Evolutionary conservation across 2,329 filamentous ascomycete genomes (phyloP).

Genomic region (Colletotrichum melonis): DNA sequence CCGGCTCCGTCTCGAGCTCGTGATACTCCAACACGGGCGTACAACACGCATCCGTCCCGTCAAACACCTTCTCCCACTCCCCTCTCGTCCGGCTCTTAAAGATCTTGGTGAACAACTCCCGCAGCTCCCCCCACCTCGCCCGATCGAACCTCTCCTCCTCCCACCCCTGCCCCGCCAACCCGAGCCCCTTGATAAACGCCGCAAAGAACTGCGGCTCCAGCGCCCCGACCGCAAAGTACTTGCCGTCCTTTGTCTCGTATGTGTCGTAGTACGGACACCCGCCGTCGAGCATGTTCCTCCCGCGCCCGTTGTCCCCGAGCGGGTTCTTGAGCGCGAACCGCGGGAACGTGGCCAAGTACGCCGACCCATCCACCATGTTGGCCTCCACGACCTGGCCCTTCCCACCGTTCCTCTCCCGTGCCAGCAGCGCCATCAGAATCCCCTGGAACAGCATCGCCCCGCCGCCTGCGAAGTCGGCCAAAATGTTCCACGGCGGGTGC

Average conservation of each 20-base stretch:
- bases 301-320: conserved; percentile 72
- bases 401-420: conserved; percentile 68
- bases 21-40: conserved; percentile 84
- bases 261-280: conserved; percentile 91
- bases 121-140: conserved; percentile 75
- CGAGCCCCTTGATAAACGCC: conserved; percentile 74
- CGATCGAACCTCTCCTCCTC: conserved; percentile 68
- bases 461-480: conserved; percentile 93
- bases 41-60: conserved; percentile 91
- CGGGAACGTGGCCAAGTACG: conserved; percentile 83
- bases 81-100: conserved; percentile 78
- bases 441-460: conserved; percentile 86
- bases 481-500: conserved; percentile 82
- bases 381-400: conserved; percentile 90
- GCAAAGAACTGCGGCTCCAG: conserved; percentile 89
- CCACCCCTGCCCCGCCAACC: conserved; percentile 63
- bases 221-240: conserved; percentile 89
- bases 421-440: conserved; percentile 81
- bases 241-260: conserved; percentile 84
- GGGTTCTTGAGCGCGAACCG: conserved; percentile 73
- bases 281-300: conserved; percentile 83
- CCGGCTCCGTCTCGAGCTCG: conserved; percentile 70
- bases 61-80: conserved; percentile 89
- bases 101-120: conserved; percentile 65
- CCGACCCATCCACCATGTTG: conserved; percentile 94